Percentiles rank a stretch among this genome's conserved stretches.
These are phyloP conservation scores for Neonectria sp. DNA, from an alignment of 2,329 filamentous ascomycete species.

Conservation along the genomic window DNA sequence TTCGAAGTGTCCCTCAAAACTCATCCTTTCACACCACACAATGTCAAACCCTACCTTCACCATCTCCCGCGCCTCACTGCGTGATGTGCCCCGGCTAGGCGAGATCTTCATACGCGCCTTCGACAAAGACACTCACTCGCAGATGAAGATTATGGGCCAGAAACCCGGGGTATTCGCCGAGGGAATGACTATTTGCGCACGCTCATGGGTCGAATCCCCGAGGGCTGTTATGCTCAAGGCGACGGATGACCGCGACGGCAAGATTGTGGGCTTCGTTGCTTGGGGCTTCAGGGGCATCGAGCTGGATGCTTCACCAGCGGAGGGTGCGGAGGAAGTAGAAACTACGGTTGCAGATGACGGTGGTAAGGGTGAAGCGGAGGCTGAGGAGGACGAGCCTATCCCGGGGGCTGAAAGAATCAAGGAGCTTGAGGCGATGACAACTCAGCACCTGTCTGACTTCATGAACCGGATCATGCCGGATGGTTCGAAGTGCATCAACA, in stretches of 20 bases:
- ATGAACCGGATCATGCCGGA: constrained; percentile 51
- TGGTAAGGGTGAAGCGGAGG: neutral
- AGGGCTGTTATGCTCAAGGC: constrained; percentile 51
- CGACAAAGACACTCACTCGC: constrained; percentile 52
- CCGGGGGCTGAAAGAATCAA: constrained; percentile 45
- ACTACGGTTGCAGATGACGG: neutral
- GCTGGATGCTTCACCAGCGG: neutral
- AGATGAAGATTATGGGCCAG: constrained; percentile 53
- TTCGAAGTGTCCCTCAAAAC: neutral
- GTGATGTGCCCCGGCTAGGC: neutral
- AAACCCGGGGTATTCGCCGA: constrained; percentile 48
- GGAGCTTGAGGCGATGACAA: constrained; percentile 49
- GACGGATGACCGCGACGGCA: constrained; percentile 47
- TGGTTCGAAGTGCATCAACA: constrained; percentile 51
- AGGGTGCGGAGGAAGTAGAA: no score
- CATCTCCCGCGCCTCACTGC: neutral
- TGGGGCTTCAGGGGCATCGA: constrained; percentile 53
- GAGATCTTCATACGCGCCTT: constrained; percentile 43
- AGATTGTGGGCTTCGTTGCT: constrained; percentile 49
- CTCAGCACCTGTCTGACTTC: constrained; percentile 51
- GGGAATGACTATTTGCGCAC: constrained; percentile 44
- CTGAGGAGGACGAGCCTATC: constrained; percentile 33
- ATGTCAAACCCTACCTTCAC: neutral
- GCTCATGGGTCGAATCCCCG: constrained; percentile 41
- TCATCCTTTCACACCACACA: neutral